Base-by-base conservation (phyloP, 1,284 basidiomycete genomes). In the Fereydounia khargensis region DNA sequence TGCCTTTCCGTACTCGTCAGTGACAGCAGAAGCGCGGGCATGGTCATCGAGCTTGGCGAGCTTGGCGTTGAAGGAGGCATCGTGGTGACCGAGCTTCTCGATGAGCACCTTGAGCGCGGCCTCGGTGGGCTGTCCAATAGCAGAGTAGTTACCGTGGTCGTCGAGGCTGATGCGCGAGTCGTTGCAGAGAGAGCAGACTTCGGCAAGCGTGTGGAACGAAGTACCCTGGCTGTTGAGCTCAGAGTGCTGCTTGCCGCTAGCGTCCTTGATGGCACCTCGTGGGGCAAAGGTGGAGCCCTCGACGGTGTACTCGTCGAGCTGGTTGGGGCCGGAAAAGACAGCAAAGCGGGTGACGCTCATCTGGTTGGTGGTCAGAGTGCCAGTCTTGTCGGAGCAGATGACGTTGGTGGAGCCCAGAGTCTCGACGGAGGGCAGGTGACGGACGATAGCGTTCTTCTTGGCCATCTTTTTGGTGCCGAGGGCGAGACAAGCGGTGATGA, bases 121-220 rank as follows among this genome's bases (percentile, higher is more conserved):
- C 49, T 75, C 94, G 2, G 95, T 99, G 7, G 95, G 94, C 78
- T 98, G 92, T 18, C 94, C 94, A 32, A 99, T 83, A 66, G 89
- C 91, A 44, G 81, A 77, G 77, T 95, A 96, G 1, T 80, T 70
- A 34, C 82, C 81, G 75, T 88, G 90, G 34, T 92, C 88, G 35
- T 69, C 60, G 32, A 69, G 39, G 10, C 54, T 36, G 28, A 75
- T 55, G 31, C 59, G 51, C 6, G 69, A 55, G 36, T 75, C 73
- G 54, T 74, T 75, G 63, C 73, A 75, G 38, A 75, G 46, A 20
- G 73, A 64, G 27, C 60, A 67, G 11, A 71, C 56, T 36, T 73
- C 59, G 19, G 63, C 73, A 9, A 75, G 60, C 9, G 68, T 65
- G 35, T 74, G 56, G 54, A 74, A 47, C 9, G 67, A 42, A 24